Evolutionary conservation across 148 eudicot species (phyloP).

Genomic region (Cornus controversa): DNA sequence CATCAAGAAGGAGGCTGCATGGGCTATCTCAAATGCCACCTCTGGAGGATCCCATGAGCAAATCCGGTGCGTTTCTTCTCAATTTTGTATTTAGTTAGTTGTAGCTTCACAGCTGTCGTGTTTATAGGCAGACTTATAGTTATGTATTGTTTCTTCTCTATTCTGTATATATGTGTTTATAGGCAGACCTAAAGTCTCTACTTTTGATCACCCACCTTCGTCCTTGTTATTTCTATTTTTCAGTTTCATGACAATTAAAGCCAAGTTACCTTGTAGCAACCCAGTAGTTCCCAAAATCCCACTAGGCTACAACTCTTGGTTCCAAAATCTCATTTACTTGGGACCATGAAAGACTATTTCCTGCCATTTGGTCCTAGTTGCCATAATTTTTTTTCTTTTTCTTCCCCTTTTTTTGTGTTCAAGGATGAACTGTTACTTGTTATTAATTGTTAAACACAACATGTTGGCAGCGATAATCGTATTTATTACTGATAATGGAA

Average conservation of each 20-base stretch:
- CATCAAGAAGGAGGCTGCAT: slow-evolving; percentile 84
- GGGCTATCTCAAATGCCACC: slow-evolving; percentile 85
- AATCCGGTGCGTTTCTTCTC: slow-evolving; percentile 47
- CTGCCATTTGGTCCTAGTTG: too few relatives aligned
- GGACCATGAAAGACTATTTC: too few relatives aligned
- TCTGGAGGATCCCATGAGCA: slow-evolving; percentile 79
- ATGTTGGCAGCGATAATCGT: neutral
- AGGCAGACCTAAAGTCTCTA: neutral
- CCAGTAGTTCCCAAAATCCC: neutral
- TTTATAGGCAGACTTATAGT: neutral
- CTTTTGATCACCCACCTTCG: neutral
- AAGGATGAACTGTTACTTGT: neutral
- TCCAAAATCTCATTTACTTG: neutral
- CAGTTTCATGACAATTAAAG: neutral
- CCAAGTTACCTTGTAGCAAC: neutral
- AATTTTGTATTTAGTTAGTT: neutral
- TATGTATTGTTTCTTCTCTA: too few relatives aligned
- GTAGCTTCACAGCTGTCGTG: too few relatives aligned
- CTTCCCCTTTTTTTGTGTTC: too few relatives aligned
- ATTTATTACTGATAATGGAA: neutral
- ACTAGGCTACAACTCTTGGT: too few relatives aligned
- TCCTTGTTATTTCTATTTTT: neutral
- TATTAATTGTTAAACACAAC: neutral
- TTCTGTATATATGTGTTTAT: neutral
- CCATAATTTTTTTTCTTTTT: neutral